Conservation (phyloP, 306 rosid genomes). For the Leucaena leucocephala region DNA sequence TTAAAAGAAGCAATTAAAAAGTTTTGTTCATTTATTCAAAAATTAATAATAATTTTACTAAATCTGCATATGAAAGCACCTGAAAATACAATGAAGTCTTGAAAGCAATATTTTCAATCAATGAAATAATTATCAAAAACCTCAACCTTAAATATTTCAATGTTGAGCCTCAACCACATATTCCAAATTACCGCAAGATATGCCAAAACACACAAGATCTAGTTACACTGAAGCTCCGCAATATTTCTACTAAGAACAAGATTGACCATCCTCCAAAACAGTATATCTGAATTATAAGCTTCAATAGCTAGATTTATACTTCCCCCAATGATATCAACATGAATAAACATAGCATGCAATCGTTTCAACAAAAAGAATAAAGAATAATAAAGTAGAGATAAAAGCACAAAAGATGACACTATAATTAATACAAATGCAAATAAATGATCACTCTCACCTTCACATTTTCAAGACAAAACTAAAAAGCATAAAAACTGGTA, state of each 20-base stretch:
- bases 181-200: conserved; percentile 20
- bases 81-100: conserved; percentile 25
- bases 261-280: conserved; percentile 18
- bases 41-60: not conserved
- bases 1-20: not conserved
- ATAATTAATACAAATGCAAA: not conserved
- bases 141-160: conserved; percentile 24
- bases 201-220: conserved; percentile 15
- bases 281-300: not conserved
- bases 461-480: conserved; percentile 26
- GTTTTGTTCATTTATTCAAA: not conserved
- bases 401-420: conserved; percentile 5
- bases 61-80: not conserved
- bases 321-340: conserved; percentile 19
- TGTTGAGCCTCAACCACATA: conserved; percentile 1
- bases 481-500: conserved; percentile 6
- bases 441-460: not conserved
- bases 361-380: not conserved
- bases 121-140: not conserved
- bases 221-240: conserved; percentile 19
- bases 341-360: conserved; percentile 10
- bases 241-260: conserved; percentile 14
- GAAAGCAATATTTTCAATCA: not conserved
- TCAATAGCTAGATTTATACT: not conserved
- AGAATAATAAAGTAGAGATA: not conserved